A percentile compares a stretch with the other conserved stretches of the same genome.
Conservation (phyloP, 1,284 basidiomycete species). For the Afroboletus lepidellus region DNA sequence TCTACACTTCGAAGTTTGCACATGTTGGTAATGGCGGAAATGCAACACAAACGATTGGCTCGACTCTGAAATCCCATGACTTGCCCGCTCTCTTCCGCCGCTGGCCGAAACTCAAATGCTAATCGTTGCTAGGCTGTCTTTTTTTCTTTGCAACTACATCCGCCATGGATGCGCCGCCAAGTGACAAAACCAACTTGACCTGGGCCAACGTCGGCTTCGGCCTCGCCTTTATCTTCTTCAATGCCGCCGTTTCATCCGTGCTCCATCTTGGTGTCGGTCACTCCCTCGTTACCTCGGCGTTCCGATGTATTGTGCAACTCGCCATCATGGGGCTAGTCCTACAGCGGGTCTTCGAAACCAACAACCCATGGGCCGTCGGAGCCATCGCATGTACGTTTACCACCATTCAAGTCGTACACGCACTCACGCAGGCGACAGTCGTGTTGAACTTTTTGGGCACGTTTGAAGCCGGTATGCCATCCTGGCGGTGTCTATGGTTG, state of each 20-base stretch:
- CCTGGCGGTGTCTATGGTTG: neutral
- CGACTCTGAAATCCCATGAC: no score
- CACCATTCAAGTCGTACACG: neutral
- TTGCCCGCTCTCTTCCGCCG: no score
- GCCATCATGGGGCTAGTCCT: conserved; percentile 69
- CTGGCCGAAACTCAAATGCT: neutral
- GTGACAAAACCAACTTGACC: conserved; percentile 37
- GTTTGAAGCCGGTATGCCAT: conserved; percentile 55
- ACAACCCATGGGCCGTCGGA: conserved; percentile 72
- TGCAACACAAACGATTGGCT: conserved; percentile 5
- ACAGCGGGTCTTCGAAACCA: conserved; percentile 71
- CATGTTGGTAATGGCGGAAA: no score
- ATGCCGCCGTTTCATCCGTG: conserved; percentile 58
- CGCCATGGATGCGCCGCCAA: conserved; percentile 25
- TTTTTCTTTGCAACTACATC: neutral
- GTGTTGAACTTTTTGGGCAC: conserved; percentile 74
- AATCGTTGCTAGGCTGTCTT: neutral
- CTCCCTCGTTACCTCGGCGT: conserved; percentile 65
- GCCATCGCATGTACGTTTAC: conserved; percentile 61
- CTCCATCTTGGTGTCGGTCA: conserved; percentile 70
- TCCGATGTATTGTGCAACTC: conserved; percentile 77
- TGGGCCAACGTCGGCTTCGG: conserved; percentile 76
- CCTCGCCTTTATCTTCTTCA: conserved; percentile 68
- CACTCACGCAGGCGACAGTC: conserved; percentile 35
- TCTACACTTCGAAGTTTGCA: no score